Conservation (phyloP, 805 yeast species). For the Kodamaea restingae region DNA sequence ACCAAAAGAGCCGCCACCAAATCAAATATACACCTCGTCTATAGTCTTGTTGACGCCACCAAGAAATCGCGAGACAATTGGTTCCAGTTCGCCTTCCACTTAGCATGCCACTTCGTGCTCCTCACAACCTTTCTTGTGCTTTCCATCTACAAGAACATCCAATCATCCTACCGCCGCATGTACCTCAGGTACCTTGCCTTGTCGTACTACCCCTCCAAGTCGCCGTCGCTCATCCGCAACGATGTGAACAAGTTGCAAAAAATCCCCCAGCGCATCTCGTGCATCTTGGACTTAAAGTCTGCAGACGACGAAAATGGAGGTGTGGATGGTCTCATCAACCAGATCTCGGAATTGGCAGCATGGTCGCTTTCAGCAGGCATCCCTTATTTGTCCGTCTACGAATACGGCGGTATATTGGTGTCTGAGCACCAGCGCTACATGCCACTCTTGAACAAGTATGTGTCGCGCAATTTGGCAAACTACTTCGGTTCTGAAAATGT, state of each 20-base stretch:
- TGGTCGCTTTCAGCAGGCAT: constrained; percentile 94
- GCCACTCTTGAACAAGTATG: constrained; percentile 53
- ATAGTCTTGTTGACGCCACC: neutral
- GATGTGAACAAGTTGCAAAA: constrained; percentile 73
- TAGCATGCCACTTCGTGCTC: constrained; percentile 39
- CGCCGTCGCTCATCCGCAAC: constrained; percentile 82
- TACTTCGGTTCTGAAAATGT: constrained; percentile 71
- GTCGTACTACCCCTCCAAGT: constrained; percentile 62
- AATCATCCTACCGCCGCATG: constrained; percentile 48
- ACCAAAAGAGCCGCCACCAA: neutral
- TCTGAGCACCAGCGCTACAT: constrained; percentile 32
- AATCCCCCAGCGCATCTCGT: constrained; percentile 72
- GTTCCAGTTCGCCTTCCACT: constrained; percentile 4
- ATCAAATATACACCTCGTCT: neutral
- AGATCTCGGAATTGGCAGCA: constrained; percentile 70
- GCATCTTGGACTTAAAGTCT: constrained; percentile 67
- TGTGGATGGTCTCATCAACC: constrained; percentile 70
- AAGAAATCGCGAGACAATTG: constrained; percentile 2
- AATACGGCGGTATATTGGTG: constrained; percentile 63
- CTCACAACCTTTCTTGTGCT: constrained; percentile 51
- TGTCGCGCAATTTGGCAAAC: constrained; percentile 54
- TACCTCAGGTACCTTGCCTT: constrained; percentile 53
- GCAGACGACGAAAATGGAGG: constrained; percentile 90
- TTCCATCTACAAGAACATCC: constrained; percentile 51
- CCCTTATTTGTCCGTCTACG: constrained; percentile 68